Conservation (phyloP, 2,329 filamentous ascomycete species). For the Aspergillus brunneoviolaceus region DNA sequence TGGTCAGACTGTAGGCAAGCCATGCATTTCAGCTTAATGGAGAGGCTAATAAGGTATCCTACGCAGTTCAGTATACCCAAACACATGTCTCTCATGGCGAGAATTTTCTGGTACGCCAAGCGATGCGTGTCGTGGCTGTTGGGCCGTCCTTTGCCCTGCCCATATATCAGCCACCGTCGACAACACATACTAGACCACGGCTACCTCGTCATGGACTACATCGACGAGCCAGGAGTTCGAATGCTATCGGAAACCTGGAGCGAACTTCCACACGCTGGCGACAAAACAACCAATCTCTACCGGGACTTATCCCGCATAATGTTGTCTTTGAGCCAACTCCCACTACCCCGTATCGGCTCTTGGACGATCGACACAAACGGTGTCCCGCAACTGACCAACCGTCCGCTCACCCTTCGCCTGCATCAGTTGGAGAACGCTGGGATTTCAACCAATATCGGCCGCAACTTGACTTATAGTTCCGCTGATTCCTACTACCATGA, state of each 20-base stretch:
- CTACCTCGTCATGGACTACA: background rate
- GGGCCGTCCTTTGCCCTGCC: too few relatives aligned
- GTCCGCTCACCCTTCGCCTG: background rate
- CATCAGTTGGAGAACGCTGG: background rate
- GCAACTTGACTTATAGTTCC: background rate
- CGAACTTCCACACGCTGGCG: background rate
- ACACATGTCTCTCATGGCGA: too few relatives aligned
- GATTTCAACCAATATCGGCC: background rate
- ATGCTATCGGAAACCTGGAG: background rate
- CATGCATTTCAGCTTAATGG: background rate
- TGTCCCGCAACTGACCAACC: background rate
- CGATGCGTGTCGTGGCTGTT: background rate
- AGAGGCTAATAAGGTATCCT: too few relatives aligned
- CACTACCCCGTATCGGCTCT: background rate
- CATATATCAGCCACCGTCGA: background rate
- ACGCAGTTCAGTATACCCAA: too few relatives aligned
- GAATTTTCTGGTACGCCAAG: too few relatives aligned
- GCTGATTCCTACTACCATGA: background rate
- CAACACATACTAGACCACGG: background rate
- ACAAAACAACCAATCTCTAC: background rate
- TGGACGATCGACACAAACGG: background rate
- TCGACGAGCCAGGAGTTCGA: background rate
- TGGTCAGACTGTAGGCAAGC: background rate
- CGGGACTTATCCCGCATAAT: background rate
- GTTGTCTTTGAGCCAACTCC: background rate